These are phyloP conservation scores for Candida insectalens DNA, from an alignment of 805 yeast species.

Conservation along the genomic window DNA sequence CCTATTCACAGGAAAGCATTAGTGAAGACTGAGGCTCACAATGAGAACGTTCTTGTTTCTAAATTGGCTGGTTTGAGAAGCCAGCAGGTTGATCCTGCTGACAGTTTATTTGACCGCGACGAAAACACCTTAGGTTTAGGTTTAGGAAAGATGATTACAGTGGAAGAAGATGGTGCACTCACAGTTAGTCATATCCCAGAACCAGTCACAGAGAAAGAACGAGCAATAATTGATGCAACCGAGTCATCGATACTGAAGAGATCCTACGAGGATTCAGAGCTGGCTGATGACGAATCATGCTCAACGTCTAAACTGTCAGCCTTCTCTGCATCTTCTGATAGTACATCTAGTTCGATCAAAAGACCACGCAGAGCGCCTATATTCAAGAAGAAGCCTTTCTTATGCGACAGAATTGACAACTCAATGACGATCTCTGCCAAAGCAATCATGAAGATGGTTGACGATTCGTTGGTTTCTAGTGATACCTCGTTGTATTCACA, in stretches of 20 bases:
- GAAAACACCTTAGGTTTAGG: not conserved
- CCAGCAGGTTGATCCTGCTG: not conserved
- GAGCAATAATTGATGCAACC: too few species aligned
- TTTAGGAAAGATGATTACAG: not conserved
- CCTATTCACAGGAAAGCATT: constrained; percentile 8
- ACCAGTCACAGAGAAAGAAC: not conserved
- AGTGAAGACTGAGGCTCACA: too few species aligned
- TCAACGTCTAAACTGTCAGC: not conserved
- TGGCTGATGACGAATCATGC: not conserved
- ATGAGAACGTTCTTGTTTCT: too few species aligned
- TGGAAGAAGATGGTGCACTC: not conserved
- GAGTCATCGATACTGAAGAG: too few species aligned
- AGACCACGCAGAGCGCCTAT: not conserved
- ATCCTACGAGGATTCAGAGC: not conserved
- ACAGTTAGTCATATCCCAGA: not conserved
- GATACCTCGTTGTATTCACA: constrained; percentile 23
- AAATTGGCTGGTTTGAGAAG: not conserved
- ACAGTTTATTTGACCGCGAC: not conserved
- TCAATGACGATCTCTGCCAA: constrained; percentile 27
- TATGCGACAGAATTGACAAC: constrained; percentile 19
- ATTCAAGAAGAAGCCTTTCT: not conserved
- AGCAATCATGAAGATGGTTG: constrained; percentile 29
- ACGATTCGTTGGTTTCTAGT: constrained; percentile 27
- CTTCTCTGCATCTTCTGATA: not conserved
- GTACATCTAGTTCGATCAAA: not conserved